Percentiles rank a stretch among this genome's conserved stretches.
Evolutionary conservation across 768 basidiomycete genomes (phyloP).

Genomic region (Serendipita indica): DNA sequence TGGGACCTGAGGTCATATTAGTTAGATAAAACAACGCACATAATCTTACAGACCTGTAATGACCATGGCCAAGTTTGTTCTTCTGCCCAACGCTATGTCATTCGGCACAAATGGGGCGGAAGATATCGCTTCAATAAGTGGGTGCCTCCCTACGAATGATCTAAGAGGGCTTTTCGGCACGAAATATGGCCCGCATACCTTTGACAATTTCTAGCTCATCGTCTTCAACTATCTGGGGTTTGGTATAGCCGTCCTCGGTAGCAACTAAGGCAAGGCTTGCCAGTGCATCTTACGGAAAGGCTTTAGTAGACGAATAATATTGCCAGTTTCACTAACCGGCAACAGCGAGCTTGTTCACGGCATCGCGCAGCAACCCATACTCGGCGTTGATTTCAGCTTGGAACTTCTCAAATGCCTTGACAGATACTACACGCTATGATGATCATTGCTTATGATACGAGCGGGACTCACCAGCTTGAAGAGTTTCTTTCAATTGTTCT

Average conservation of each 20-base stretch:
- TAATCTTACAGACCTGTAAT: slow-evolving; percentile 65
- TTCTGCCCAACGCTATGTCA: slow-evolving; percentile 47
- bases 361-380: slow-evolving; percentile 58
- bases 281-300: slow-evolving; percentile 47
- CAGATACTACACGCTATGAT: not conserved
- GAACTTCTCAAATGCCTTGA: not conserved
- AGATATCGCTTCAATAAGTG: slow-evolving; percentile 72
- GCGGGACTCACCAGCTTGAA: slow-evolving; percentile 33
- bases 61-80: slow-evolving; percentile 40
- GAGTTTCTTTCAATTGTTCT: slow-evolving; percentile 57
- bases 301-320: not conserved
- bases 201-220: slow-evolving; percentile 51
- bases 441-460: not conserved
- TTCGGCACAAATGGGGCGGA: slow-evolving; percentile 81
- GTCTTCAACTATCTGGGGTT: slow-evolving; percentile 58
- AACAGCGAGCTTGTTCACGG: slow-evolving; percentile 63
- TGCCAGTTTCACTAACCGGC: slow-evolving; percentile 24
- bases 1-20: slow-evolving; percentile 24
- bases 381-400: slow-evolving; percentile 18
- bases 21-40: not conserved
- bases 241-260: slow-evolving; percentile 56
- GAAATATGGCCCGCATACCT: slow-evolving; percentile 20
- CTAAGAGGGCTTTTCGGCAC: not conserved
- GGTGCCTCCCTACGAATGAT: slow-evolving; percentile 64
- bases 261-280: slow-evolving; percentile 72